Base-by-base conservation (phyloP, 2,329 filamentous ascomycete genomes). In the Colletotrichum euphorbiae region DNA sequence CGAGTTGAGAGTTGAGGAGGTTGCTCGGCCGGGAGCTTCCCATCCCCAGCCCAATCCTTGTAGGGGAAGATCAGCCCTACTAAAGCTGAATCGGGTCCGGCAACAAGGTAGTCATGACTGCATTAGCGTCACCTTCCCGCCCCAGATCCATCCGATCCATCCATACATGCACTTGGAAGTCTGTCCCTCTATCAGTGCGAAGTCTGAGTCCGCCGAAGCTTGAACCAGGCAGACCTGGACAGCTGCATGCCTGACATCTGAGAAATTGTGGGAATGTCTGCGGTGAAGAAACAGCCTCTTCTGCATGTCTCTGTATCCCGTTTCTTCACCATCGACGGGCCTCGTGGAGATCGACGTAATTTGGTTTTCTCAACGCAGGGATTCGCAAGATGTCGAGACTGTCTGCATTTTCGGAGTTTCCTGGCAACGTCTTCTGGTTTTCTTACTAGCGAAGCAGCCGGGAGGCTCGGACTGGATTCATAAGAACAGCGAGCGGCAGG, bases 31-130 rank as follows among this genome's bases (percentile, higher is more conserved):
- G 12, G 21, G 24, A 45, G 43, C 13, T 48, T 7, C 13, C 21
- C 21, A 8, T 38, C 46, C 36, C 46, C 21, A 19, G 17, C 28
- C 38, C 54, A 36, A 42, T 58, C 31, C 21, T 17, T 8, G 9
- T 11, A 36, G 17, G 28, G 33, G 19, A 17, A 28, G 5, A 28
- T 60, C 66, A 69, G 66, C 66, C 61, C 54, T 69, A 65, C 40
- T 65, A 13, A 50, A 40, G 46, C 33, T 15, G 48, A 50, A 60
- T 55, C 50, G 38, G 54, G 21, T 38, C 12, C 9, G 17, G 31
- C 8, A 54, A 33, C 45, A 15, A 17, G 28, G 51, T 12, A 19
- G 17, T 9, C n/a, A n/a, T 24, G 24, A 24, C 24, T 51, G 43
- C 17, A 42, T 50, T 40, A 17, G 42, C 43, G 36, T 15, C 36